Conservation (phyloP, 345 rosid genomes). For the Eucalyptus melliodora region DNA sequence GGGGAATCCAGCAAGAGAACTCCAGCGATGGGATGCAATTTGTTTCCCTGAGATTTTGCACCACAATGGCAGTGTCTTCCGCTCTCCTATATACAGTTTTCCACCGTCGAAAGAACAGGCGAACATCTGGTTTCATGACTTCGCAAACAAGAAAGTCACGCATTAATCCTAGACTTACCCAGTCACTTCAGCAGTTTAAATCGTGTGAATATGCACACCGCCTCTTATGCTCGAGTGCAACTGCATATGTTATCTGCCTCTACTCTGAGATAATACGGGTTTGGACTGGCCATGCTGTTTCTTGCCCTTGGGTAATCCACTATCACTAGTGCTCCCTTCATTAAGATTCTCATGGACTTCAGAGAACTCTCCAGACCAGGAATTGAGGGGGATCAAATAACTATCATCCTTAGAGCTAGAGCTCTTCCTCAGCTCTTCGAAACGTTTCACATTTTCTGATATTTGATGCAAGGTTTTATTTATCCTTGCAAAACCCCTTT, state of each 20-base stretch:
- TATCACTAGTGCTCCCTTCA: conserved; percentile 89
- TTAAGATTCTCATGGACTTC: conserved; percentile 53
- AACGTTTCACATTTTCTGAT: conserved; percentile 81
- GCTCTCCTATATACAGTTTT: background rate
- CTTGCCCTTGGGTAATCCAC: conserved; percentile 52
- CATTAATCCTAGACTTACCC: background rate
- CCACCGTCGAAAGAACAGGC: background rate
- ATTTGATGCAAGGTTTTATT: conserved; percentile 76
- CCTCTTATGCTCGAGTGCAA: background rate
- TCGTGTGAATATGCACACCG: background rate
- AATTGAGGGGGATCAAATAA: conserved; percentile 65
- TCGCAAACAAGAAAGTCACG: background rate
- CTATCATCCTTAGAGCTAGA: conserved; percentile 74
- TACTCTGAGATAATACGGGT: conserved; percentile 13
- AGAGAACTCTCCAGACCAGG: conserved; percentile 73
- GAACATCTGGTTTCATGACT: background rate
- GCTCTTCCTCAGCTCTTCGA: conserved; percentile 54
- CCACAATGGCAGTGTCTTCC: background rate
- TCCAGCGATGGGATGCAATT: background rate
- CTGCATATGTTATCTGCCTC: conserved; percentile 14
- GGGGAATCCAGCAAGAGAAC: background rate
- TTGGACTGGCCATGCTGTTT: conserved; percentile 30
- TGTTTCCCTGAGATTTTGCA: background rate
- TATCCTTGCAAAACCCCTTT: conserved; percentile 87
- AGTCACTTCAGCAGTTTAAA: background rate